Conservation (phyloP, 768 basidiomycete genomes). For the Asterophora lycoperdoides region DNA sequence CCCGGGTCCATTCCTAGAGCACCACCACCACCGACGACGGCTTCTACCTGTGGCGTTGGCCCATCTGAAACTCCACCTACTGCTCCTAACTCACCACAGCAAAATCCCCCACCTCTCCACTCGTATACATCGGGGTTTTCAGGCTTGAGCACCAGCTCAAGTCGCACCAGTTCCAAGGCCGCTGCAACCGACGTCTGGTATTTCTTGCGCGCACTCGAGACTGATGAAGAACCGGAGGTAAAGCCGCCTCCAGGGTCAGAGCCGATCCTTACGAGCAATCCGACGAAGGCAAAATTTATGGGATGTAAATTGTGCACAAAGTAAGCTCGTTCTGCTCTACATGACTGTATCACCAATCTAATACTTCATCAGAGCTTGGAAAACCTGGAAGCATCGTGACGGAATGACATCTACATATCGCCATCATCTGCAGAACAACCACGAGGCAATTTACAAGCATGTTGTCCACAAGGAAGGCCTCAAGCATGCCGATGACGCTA, state of each 20-base stretch:
- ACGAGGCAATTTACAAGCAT: neutral
- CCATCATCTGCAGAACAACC: neutral
- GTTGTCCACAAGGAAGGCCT: neutral
- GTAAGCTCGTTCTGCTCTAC: too few species aligned
- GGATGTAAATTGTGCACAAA: conserved; percentile 7
- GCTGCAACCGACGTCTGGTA: conserved; percentile 1
- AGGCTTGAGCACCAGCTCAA: neutral
- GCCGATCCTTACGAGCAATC: neutral
- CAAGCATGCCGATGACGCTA: neutral
- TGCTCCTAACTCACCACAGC: too few species aligned
- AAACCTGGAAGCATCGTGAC: conserved; percentile 8
- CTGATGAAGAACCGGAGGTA: neutral
- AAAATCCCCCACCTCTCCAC: too few species aligned
- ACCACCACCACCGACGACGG: too few species aligned
- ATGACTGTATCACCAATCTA: too few species aligned
- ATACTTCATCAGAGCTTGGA: conserved; percentile 6
- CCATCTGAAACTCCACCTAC: too few species aligned
- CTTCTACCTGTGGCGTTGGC: too few species aligned
- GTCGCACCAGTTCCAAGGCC: neutral
- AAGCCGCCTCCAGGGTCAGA: neutral
- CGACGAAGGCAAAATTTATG: conserved; percentile 5
- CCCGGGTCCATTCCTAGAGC: too few species aligned
- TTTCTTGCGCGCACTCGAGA: neutral
- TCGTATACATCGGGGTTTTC: neutral
- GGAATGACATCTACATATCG: conserved; percentile 4